A percentile compares a stretch with the other conserved stretches of the same genome.
Conservation (phyloP, 2,329 filamentous ascomycete genomes). For the Helicocarpus griseus region DNA sequence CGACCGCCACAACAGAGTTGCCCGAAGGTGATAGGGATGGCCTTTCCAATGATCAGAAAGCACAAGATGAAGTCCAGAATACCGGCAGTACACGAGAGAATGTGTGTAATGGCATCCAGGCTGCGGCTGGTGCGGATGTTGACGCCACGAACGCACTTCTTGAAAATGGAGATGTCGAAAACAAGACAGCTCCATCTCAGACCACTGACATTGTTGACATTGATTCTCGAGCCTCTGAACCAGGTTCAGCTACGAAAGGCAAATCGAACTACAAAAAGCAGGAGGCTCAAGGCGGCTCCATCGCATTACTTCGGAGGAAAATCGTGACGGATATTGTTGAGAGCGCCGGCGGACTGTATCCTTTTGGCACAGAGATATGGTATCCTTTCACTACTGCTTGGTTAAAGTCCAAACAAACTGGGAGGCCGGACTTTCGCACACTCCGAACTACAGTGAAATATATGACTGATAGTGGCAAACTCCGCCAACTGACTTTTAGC, state of each 20-base stretch:
- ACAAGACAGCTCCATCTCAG: background rate
- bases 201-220: background rate
- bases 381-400: conserved; percentile 46
- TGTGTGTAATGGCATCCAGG: too few relatives aligned
- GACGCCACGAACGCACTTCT: background rate
- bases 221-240: background rate
- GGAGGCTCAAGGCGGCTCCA: conserved; percentile 28
- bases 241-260: background rate
- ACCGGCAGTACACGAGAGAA: too few relatives aligned
- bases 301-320: conserved; percentile 36
- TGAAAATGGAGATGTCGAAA: background rate
- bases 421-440: conserved; percentile 44
- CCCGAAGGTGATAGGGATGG: background rate
- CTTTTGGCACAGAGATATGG: conserved; percentile 45
- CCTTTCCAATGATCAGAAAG: background rate
- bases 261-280: conserved; percentile 7
- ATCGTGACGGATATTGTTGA: conserved; percentile 48
- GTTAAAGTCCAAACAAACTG: conserved; percentile 36
- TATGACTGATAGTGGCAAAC: conserved; percentile 40
- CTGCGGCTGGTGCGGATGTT: too few relatives aligned
- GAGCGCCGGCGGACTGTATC: conserved; percentile 46
- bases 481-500: conserved; percentile 44
- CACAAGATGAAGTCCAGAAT: background rate
- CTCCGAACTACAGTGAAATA: conserved; percentile 41
- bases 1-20: background rate